Base-by-base conservation (phyloP, 257 asterid species). In the Solanum chiquidenum region DNA sequence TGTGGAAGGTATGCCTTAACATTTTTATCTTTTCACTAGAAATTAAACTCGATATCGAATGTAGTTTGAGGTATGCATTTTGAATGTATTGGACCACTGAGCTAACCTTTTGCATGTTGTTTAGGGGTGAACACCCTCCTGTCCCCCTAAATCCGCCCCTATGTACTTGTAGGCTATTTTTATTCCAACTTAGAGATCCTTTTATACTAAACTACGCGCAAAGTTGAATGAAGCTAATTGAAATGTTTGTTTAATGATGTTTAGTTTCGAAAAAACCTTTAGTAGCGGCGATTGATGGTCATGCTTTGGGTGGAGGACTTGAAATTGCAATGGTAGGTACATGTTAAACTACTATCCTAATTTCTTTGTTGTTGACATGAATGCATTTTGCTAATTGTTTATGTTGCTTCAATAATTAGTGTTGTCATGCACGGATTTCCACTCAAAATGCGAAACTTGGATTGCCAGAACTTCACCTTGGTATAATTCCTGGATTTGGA, bases 401-500 rank as follows among this genome's bases (percentile, higher is more conserved):
- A 12, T 60, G 18, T 38, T 76, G 21, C 85, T 85, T 88, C 25
- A 42, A 79, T 27, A 21, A 23, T 90, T 90, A 97, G 99, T 98
- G 95, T 62, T 97, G 99, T 90, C 99, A 97, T 93, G 99, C 99
- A 5, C 99, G 99, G 35, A 89, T 97, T 90, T 92, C 98, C 87
- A 95, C 99, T 35, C 92, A 98, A 10, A 88, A 88, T 91, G 98
- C 99, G 42, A 97, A 94, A 89, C 88, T 97, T 88, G 99, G 99
- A 68, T 93, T 97, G 88, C 99, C 99, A 23, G 99, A 97, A 89
- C 93, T 97, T 90, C 99, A 95, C 92, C 98, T 97, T 71, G 99
- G 99, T 37, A 91, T 97, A 88, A 93, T 96, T 90, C 99, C 99
- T 77, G 99, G 99, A 71, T 97, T 97, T 91, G 99, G 99, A 94